Conservation (phyloP, 225 moss, liverwort and hornwort species). For the Physcomitrium patens region DNA sequence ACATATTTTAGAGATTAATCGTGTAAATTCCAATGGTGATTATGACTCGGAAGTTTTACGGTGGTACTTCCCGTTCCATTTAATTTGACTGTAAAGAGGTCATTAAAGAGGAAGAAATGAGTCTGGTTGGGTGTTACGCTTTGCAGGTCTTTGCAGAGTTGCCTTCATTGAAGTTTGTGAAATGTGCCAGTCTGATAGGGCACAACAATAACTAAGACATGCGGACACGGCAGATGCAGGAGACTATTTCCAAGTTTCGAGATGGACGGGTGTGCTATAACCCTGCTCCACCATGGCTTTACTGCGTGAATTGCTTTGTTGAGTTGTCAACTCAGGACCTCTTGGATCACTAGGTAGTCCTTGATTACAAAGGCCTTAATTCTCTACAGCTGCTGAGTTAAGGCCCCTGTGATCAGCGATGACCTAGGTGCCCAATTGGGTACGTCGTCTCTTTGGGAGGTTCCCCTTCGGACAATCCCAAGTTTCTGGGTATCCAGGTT, state of each 20-base stretch:
- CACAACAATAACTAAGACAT: slow-evolving; percentile 83
- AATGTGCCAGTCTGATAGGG: slow-evolving; percentile 73
- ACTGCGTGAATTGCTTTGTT: slow-evolving; percentile 26
- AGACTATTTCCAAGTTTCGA: slow-evolving; percentile 73
- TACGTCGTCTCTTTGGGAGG: slow-evolving; percentile 16
- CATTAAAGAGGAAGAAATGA: too few relatives aligned
- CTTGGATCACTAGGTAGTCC: slow-evolving; percentile 37
- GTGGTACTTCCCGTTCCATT: too few relatives aligned
- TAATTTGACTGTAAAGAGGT: too few relatives aligned
- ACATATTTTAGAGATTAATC: too few relatives aligned
- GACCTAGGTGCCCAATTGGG: slow-evolving; percentile 37
- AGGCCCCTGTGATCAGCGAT: slow-evolving; percentile 40
- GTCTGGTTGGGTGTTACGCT: neutral
- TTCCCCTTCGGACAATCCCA: slow-evolving; percentile 22
- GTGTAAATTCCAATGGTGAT: too few relatives aligned
- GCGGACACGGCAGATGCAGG: slow-evolving; percentile 79
- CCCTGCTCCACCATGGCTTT: slow-evolving; percentile 30
- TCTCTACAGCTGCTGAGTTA: slow-evolving; percentile 15
- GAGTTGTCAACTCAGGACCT: slow-evolving; percentile 27
- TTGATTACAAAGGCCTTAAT: slow-evolving; percentile 37
- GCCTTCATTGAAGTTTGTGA: slow-evolving; percentile 73
- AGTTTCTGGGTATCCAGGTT: slow-evolving; percentile 36
- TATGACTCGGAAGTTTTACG: too few relatives aligned
- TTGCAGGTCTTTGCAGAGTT: slow-evolving; percentile 72
- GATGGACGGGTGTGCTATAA: slow-evolving; percentile 66